Conservation (phyloP, 2,329 filamentous ascomycete species). For the Apiospora sp. region DNA sequence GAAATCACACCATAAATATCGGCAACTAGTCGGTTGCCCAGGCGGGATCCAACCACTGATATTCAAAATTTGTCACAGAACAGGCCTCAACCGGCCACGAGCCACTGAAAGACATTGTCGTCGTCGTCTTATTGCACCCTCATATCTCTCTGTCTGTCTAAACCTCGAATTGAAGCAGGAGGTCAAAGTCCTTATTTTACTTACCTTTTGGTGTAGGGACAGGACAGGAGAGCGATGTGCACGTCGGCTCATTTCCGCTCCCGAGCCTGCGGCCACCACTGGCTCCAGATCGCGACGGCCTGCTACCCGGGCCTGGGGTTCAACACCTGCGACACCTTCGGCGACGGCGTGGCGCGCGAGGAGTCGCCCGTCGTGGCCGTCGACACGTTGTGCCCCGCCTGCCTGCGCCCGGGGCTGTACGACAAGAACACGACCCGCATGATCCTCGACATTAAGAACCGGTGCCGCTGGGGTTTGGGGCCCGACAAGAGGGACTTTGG, state of each 20-base stretch:
- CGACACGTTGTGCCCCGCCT: slow-evolving; percentile 41
- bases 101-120: not conserved
- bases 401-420: slow-evolving; percentile 49
- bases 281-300: slow-evolving; percentile 55
- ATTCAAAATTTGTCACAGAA: not conserved
- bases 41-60: not conserved
- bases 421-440: slow-evolving; percentile 57
- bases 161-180: not conserved
- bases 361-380: slow-evolving; percentile 44
- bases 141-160: no score
- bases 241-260: slow-evolving; percentile 56
- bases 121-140: no score
- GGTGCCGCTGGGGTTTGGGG: slow-evolving; percentile 57
- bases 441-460: slow-evolving; percentile 52
- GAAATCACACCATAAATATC: not conserved
- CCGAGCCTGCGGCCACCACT: slow-evolving; percentile 59
- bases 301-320: slow-evolving; percentile 61
- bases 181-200: not conserved
- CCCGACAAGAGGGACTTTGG: slow-evolving; percentile 49
- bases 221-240: slow-evolving; percentile 51
- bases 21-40: not conserved
- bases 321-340: slow-evolving; percentile 54
- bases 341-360: slow-evolving; percentile 47
- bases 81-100: not conserved
- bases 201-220: not conserved